Percentiles rank a stretch among this genome's conserved stretches.
Conservation (phyloP, 306 rosid genomes). For the Cucumis melo region DNA sequence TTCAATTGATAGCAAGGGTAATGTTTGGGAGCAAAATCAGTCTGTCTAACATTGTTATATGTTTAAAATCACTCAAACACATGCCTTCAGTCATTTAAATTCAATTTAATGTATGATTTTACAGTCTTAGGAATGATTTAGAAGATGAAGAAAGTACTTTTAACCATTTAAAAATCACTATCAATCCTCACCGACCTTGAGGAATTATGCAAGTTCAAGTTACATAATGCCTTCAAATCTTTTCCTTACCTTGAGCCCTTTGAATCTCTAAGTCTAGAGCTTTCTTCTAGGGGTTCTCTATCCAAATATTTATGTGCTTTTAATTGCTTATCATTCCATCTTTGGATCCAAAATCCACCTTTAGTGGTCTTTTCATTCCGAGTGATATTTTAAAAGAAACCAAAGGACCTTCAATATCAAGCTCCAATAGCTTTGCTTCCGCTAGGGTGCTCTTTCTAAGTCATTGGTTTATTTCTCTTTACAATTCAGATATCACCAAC, state of each 20-base stretch:
- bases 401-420: not conserved
- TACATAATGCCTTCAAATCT: not conserved
- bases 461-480: too few species aligned
- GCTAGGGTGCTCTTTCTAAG: too few species aligned
- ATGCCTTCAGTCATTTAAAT: not conserved
- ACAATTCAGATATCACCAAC: not conserved
- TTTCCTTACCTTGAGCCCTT: not conserved
- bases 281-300: not conserved
- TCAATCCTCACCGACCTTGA: too few species aligned
- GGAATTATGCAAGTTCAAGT: not conserved
- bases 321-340: not conserved
- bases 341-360: not conserved
- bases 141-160: not conserved
- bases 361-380: too few species aligned
- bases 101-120: too few species aligned
- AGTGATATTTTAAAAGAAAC: too few species aligned
- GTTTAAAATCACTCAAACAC: not conserved
- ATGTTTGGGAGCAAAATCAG: not conserved
- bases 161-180: too few species aligned
- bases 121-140: not conserved
- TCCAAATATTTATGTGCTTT: not conserved
- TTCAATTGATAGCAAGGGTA: not conserved
- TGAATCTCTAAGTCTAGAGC: not conserved
- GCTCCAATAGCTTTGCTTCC: not conserved
- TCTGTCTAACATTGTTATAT: too few species aligned